A percentile compares a stretch with the other conserved stretches of the same genome.
Conservation (phyloP, 345 rosid species). For the Eucalyptus sideroxylon region DNA sequence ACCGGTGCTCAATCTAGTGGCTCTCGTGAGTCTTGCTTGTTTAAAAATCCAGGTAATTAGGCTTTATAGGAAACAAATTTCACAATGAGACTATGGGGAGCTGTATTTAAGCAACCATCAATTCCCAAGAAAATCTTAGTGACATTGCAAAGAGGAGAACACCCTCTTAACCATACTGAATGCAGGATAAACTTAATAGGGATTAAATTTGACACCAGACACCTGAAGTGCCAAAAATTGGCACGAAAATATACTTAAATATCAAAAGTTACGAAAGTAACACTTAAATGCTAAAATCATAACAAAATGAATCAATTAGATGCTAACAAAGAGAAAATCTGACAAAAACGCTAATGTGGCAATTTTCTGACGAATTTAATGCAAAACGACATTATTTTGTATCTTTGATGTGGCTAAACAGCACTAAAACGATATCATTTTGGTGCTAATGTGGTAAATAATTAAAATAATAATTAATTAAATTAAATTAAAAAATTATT, state of each 20-base stretch:
- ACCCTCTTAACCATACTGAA: background rate
- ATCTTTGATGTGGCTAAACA: accelerated
- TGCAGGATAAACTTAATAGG: background rate
- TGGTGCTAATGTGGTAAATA: accelerated
- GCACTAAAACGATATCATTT: accelerated
- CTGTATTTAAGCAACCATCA: too few species aligned
- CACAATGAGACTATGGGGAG: too few species aligned
- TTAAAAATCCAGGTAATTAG: too few species aligned
- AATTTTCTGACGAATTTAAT: accelerated
- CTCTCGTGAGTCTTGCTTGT: too few species aligned
- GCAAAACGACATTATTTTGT: accelerated
- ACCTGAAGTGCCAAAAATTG: accelerated
- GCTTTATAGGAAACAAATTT: too few species aligned
- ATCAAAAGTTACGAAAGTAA: too few species aligned
- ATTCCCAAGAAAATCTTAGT: too few species aligned
- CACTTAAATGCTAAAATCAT: accelerated
- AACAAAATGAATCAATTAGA: accelerated
- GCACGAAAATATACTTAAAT: accelerated
- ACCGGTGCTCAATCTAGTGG: too few species aligned
- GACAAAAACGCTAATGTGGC: accelerated
- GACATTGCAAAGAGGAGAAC: background rate
- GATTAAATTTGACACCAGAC: too few species aligned
- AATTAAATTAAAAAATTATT: too few species aligned
- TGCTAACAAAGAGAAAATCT: accelerated
- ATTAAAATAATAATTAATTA: too few species aligned